Evolutionary conservation across 129 eudicot genomes (phyloP), one percentile per base, ranked within the genome.

Genomic region (Daucus carota): DNA sequence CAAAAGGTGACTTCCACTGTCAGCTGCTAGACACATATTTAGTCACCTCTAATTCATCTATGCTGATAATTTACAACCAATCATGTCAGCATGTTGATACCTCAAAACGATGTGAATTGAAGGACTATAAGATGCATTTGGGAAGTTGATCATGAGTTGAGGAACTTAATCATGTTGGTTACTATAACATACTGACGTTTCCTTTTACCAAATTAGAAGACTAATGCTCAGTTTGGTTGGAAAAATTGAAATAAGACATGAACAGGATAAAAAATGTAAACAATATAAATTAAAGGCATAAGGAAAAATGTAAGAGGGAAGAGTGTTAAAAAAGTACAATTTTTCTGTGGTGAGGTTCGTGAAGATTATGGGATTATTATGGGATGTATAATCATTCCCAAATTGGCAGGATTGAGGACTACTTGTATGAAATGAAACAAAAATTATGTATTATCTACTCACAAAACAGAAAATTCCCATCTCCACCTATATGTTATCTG

Each of bases 51-150:
- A 41, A 11, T 46, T 40, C 32, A 42, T 26, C 18, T 47, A 71
- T 71, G 22, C 34, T n/a, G 59, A 72, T 31, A 72, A 72, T 57
- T 43, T 32, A 26, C 47, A 72, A 72, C 75, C 43, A 36, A 26
- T 45, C 12, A 42, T 72, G 54, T 1, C n/a, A 20, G 18, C 8
- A 1, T 13, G n/a, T 26, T 26, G 59, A 43, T 11, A 7, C 22
- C 57, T 26, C 24, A 43, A 72, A 20, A 24, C 15, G 7, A 13
- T 72, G 22, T 14, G 16, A 72, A 43, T 24, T 45, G 24, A 71
- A 42, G 36, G 57, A 13, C 4, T 24, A 28, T 72, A 10, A 43
- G 8, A n/a, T 22, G 52, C 38, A 14, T 52, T 52, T 29, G 36
- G 9, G 38, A 63, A 12, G 5, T 29, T 63, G 22, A 63, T 63